Evolutionary conservation across 2,329 filamentous ascomycete species (phyloP).

Genomic region (Microcera coccophila): DNA sequence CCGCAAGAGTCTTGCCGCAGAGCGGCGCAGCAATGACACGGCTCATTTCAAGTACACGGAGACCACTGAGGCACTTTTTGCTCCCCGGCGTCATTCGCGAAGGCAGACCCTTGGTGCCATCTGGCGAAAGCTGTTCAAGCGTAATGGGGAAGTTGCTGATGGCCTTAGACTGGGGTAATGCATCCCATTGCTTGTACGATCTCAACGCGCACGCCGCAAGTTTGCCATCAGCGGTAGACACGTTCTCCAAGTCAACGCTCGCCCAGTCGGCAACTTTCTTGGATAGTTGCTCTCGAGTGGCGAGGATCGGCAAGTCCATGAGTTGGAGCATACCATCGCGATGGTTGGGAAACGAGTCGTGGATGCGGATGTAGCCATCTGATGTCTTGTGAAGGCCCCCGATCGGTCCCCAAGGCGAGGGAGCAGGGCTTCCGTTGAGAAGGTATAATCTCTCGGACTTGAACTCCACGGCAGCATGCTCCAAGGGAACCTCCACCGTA

Average conservation of each 20-base stretch:
- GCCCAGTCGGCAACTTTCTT: constrained; percentile 38
- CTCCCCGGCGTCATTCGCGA: background rate
- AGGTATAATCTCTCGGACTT: constrained; percentile 49
- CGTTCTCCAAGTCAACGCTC: constrained; percentile 45
- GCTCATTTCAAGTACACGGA: too few relatives aligned
- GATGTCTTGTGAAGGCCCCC: constrained; percentile 49
- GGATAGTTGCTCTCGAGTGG: constrained; percentile 38
- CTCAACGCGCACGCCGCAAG: constrained; percentile 48
- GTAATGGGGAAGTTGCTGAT: constrained; percentile 45
- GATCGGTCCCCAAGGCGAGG: constrained; percentile 39
- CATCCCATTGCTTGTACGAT: constrained; percentile 49
- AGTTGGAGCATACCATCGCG: constrained; percentile 40
- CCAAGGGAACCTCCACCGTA: constrained; percentile 38
- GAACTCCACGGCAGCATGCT: constrained; percentile 50
- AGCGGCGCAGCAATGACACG: too few relatives aligned
- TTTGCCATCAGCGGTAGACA: constrained; percentile 36
- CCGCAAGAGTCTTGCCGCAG: too few relatives aligned
- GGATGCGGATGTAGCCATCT: constrained; percentile 52
- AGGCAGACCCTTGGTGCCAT: constrained; percentile 4
- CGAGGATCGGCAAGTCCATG: constrained; percentile 34
- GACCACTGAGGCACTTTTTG: too few relatives aligned
- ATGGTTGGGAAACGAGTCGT: constrained; percentile 53
- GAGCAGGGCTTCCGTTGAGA: constrained; percentile 35
- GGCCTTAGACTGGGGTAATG: constrained; percentile 41
- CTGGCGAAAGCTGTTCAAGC: constrained; percentile 32